Evolutionary conservation across 2,329 filamentous ascomycete species (phyloP), one percentile per base, ranked within the genome.

Genomic region (Fusarium austroafricanum): DNA sequence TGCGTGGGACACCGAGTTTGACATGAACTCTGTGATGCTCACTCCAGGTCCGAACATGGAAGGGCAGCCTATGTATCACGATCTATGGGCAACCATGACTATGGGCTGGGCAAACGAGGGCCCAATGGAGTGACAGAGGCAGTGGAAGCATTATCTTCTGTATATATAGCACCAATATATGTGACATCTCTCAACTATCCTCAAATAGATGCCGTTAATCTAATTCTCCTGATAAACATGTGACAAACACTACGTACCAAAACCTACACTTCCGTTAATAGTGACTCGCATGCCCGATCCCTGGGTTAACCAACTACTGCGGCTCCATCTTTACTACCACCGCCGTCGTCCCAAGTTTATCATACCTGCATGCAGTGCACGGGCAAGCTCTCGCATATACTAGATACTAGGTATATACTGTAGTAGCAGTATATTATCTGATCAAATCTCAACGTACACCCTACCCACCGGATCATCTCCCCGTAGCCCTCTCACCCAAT

Each of bases 41-140:
- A 40, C 35, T 1, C 49, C 49, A 29, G n/a, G 42, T 26, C 18
- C 40, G 29, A 42, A 49, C 26, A 54, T 20, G 61, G 67, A 66
- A 21, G 58, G 61, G 53, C 71, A 75, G 67, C 71, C 72, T 12
- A 60, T 75, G 49, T 80, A 80, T 54, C 77, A 83, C 53, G 83
- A 84, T 61, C 64, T 84, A 10, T 85, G 83, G 83, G 78, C 81
- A 14, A 81, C 82, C 5, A 83, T 84, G 81, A 84, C 80, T 0
- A 79, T 81, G 79, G 76, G 77, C 1, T 84, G 83, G 83, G 75
- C 79, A 14, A 71, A 67, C 29, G 71, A 67, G 7, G 55, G 60
- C n/a, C 28, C 33, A 3, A 50, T 57, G 18, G 64, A 60, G 18
- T 20, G 28, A 20, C 57, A n/a, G 39, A 50, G 21, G 17, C 14